A percentile compares a stretch with the other conserved stretches of the same genome.
These are phyloP conservation scores for Xylariaceae sp. DNA, from an alignment of 2,329 filamentous ascomycete species.

Conservation along the genomic window DNA sequence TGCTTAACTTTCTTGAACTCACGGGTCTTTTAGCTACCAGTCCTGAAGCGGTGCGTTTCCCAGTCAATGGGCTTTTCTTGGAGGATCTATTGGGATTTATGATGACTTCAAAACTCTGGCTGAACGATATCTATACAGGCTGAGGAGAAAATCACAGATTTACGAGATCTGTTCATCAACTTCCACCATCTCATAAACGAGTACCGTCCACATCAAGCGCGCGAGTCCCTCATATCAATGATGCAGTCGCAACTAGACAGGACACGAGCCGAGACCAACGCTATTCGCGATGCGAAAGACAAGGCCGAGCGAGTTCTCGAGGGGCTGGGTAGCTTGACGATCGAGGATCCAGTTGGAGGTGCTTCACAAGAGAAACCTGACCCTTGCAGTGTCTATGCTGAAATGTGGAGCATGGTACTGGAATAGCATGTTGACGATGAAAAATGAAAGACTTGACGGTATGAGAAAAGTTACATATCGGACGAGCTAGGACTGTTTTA, in stretches of 20 bases:
- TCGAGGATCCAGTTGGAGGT: slow-evolving; percentile 24
- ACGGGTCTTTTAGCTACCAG: slow-evolving; percentile 64
- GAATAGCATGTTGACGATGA: background rate
- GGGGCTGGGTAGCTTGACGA: slow-evolving; percentile 54
- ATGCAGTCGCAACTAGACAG: slow-evolving; percentile 61
- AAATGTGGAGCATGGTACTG: slow-evolving; percentile 23
- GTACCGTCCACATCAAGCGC: slow-evolving; percentile 65
- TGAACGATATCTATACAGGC: slow-evolving; percentile 39
- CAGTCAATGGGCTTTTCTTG: background rate
- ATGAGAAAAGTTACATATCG: background rate
- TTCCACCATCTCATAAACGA: slow-evolving; percentile 91
- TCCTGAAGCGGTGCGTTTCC: slow-evolving; percentile 46
- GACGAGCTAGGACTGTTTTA: background rate
- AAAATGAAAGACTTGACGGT: background rate
- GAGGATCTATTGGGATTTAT: background rate
- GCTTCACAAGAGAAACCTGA: slow-evolving; percentile 11
- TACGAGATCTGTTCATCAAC: slow-evolving; percentile 81
- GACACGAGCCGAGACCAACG: slow-evolving; percentile 60
- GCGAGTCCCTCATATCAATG: slow-evolving; percentile 63
- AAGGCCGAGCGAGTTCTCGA: slow-evolving; percentile 70
- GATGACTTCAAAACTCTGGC: background rate
- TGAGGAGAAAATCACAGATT: slow-evolving; percentile 66
- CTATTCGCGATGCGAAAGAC: slow-evolving; percentile 67
- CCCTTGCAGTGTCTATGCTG: slow-evolving; percentile 10
- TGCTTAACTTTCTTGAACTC: slow-evolving; percentile 86